A percentile compares a stretch with the other conserved stretches of the same genome.
phyloP scores from a whole-genome alignment of 371 early-diverging fungal genomes.

The Mortierella sp. region DNA sequence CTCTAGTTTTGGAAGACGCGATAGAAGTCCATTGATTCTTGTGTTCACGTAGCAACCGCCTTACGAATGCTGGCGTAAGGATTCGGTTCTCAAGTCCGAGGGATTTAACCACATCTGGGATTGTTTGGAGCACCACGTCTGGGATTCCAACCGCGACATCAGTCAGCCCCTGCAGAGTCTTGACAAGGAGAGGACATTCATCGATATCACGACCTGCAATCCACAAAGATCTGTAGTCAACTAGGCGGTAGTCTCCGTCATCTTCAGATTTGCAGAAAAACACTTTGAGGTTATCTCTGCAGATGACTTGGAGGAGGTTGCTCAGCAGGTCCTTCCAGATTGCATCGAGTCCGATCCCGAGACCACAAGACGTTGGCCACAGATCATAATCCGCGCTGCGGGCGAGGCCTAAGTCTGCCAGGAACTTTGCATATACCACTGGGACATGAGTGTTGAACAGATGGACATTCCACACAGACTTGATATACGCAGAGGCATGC shows the following conservation, averaged over 20 bases:
- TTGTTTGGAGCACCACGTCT: slow-evolving; percentile 1
- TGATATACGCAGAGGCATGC: slow-evolving; percentile 34
- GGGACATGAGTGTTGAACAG: slow-evolving; percentile 44
- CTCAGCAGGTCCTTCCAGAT: slow-evolving; percentile 23
- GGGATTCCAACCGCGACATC: slow-evolving; percentile 21
- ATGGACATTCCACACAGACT: slow-evolving; percentile 50
- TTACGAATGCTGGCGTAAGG: slow-evolving; percentile 23
- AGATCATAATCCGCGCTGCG: slow-evolving; percentile 26
- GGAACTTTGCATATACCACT: slow-evolving; percentile 24
- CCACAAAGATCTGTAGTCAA: neutral
- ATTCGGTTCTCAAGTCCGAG: slow-evolving; percentile 13
- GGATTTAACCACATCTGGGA: neutral
- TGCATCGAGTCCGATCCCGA: slow-evolving; percentile 11
- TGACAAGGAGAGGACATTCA: slow-evolving; percentile 13
- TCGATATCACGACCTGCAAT: slow-evolving; percentile 23
- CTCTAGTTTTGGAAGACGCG: neutral
- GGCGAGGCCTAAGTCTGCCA: slow-evolving; percentile 16
- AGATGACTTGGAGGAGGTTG: neutral
- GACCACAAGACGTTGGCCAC: slow-evolving; percentile 26
- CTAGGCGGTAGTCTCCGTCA: neutral
- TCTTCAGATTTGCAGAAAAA: slow-evolving; percentile 18
- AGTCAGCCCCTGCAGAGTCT: slow-evolving; percentile 6
- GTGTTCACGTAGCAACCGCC: slow-evolving; percentile 10
- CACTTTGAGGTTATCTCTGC: slow-evolving; percentile 9
- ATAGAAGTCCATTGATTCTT: neutral